phyloP scores from a whole-genome alignment of 106 monocot species.

The Allium fistulosum region DNA sequence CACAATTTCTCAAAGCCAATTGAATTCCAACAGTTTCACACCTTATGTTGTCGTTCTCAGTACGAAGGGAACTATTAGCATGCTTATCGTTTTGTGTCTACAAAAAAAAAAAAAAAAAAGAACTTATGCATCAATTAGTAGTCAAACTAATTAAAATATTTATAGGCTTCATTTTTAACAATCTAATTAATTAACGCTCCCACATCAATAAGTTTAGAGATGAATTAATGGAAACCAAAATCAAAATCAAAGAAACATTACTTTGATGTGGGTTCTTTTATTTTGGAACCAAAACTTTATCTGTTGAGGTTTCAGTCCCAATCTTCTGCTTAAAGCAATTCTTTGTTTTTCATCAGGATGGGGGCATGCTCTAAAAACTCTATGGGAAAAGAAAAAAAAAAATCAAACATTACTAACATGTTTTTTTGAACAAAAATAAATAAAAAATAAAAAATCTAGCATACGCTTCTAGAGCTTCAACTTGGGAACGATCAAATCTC shows the following conservation, averaged over 20 bases:
- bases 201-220: too few relatives aligned
- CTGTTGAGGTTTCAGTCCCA: conserved; percentile 60
- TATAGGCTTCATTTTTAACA: too few relatives aligned
- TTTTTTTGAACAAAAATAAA: not conserved
- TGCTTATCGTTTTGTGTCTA: conserved; percentile 19
- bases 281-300: conserved; percentile 99
- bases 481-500: conserved; percentile 43
- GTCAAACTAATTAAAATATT: too few relatives aligned
- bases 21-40: conserved; percentile 52
- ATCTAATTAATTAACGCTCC: too few relatives aligned
- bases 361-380: conserved; percentile 68
- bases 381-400: conserved; percentile 9
- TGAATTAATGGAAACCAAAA: too few relatives aligned
- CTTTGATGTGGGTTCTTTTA: conserved; percentile 95
- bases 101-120: not conserved
- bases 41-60: conserved; percentile 63
- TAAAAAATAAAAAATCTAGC: not conserved
- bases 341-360: conserved; percentile 97
- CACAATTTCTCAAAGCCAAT: conserved; percentile 40
- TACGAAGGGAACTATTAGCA: conserved; percentile 45
- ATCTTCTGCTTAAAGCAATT: conserved; percentile 65
- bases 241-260: not conserved
- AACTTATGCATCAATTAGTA: not conserved
- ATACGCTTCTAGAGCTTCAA: conserved; percentile 74
- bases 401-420: not conserved